Evolutionary conservation across 805 yeast species (phyloP).

Genomic region (Saccharomycopsis sp.): DNA sequence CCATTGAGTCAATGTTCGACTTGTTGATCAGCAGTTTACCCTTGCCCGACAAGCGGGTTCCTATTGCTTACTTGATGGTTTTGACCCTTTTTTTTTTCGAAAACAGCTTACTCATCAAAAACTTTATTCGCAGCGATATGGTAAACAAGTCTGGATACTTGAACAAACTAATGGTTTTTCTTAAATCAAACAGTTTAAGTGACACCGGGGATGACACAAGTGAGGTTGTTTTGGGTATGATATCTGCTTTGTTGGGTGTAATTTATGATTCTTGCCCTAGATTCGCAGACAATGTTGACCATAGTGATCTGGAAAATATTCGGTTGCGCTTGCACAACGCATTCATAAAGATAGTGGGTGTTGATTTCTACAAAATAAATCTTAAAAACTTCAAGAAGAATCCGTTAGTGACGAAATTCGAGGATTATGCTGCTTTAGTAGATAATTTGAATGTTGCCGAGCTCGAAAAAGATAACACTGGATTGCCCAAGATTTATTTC

Average conservation of each 20-base stretch:
- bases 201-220: conserved; percentile 43
- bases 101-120: conserved; percentile 64
- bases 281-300: conserved; percentile 1
- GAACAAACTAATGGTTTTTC: conserved; percentile 12
- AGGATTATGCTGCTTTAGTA: conserved; percentile 41
- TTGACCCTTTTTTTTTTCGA: conserved; percentile 72
- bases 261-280: conserved; percentile 74
- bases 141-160: conserved; percentile 62
- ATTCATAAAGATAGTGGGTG: conserved; percentile 65
- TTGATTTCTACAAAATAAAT: conserved; percentile 66
- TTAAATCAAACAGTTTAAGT: conserved; percentile 29
- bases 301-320: conserved; percentile 29
- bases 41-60: conserved; percentile 56
- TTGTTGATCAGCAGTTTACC: conserved; percentile 57
- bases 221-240: conserved; percentile 68
- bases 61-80: conserved; percentile 70
- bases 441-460: conserved; percentile 24
- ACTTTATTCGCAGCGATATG: conserved; percentile 58
- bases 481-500: conserved; percentile 78
- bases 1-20: conserved; percentile 72
- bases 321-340: conserved; percentile 53
- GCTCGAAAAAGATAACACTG: conserved; percentile 54
- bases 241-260: conserved; percentile 62
- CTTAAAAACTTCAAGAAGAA: conserved; percentile 64
- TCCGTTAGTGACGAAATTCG: conserved; percentile 45